Conservation (phyloP, 139 green algal genomes). For the Asterochloris sp. region DNA sequence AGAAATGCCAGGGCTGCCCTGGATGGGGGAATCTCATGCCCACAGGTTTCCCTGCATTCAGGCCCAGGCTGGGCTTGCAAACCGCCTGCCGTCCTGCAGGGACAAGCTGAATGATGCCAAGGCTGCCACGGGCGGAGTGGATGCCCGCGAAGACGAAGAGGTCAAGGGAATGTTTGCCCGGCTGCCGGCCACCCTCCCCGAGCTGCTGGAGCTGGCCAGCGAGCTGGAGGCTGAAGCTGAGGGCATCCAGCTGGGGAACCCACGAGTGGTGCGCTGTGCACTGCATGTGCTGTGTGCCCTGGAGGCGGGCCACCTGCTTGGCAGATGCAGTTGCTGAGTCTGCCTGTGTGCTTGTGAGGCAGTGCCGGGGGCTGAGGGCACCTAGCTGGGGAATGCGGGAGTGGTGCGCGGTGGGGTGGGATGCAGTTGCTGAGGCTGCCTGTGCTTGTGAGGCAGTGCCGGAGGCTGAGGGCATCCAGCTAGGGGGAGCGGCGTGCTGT, state of each 20-base stretch:
- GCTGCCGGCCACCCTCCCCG: slow-evolving; percentile 11
- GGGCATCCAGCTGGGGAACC: slow-evolving; percentile 70
- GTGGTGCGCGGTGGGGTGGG: too few species aligned
- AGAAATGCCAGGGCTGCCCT: too few species aligned
- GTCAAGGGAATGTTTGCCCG: slow-evolving; percentile 4
- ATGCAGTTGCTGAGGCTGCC: background rate
- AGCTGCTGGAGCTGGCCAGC: slow-evolving; percentile 18
- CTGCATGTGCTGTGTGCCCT: too few species aligned
- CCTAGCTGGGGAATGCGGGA: too few species aligned
- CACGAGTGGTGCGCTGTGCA: slow-evolving; percentile 43
- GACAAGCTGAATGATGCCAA: slow-evolving; percentile 6
- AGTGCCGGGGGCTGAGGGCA: too few species aligned
- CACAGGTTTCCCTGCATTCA: too few species aligned
- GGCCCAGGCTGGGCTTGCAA: too few species aligned
- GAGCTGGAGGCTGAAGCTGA: slow-evolving; percentile 39
- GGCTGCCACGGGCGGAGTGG: slow-evolving; percentile 2
- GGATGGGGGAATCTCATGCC: too few species aligned
- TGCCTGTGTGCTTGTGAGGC: background rate
- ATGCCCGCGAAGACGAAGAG: background rate
- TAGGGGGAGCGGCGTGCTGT: too few species aligned
- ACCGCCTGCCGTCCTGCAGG: background rate
- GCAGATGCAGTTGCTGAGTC: background rate
- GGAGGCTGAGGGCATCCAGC: too few species aligned
- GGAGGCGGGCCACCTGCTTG: background rate
- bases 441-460: background rate